These are phyloP conservation scores for Cryptosporidium meleagridis DNA, from an alignment of 169 alveolate species.

Conservation along the genomic window DNA sequence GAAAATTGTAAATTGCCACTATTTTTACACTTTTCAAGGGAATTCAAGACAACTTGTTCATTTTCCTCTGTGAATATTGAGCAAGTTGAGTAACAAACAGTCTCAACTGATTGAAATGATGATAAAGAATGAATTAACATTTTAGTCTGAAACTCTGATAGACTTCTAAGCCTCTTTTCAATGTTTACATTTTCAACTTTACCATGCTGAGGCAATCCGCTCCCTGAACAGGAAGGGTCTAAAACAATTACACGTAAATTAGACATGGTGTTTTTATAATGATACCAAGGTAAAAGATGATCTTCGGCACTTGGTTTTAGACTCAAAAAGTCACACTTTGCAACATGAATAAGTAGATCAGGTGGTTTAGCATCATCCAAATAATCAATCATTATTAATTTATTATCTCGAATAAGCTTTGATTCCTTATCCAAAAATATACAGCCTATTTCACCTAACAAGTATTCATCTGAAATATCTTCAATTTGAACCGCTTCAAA, in stretches of 20 bases:
- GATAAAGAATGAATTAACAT: conserved; percentile 78
- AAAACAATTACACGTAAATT: conserved; percentile 45
- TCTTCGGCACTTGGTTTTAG: background rate
- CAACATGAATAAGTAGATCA: conserved; percentile 12
- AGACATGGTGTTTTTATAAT: conserved; percentile 2
- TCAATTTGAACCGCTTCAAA: background rate
- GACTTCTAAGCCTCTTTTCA: conserved; percentile 59
- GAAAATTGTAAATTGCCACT: background rate
- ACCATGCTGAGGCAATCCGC: conserved; percentile 79
- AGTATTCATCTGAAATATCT: background rate
- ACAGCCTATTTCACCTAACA: conserved; percentile 34
- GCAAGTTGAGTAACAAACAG: conserved; percentile 81
- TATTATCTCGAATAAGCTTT: background rate
- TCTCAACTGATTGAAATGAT: conserved; percentile 60
- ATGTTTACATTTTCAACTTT: background rate
- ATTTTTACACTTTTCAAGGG: conserved; percentile 20
- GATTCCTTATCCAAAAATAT: conserved; percentile 28
- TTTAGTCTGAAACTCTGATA: conserved; percentile 76
- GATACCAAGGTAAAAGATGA: conserved; percentile 40
- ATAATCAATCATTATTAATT: background rate
- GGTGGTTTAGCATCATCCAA: conserved; percentile 1
- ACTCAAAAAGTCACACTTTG: conserved; percentile 20
- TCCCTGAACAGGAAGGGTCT: conserved; percentile 83
- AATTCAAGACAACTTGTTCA: conserved; percentile 76
- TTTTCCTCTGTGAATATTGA: conserved; percentile 80